Conservation (phyloP, 139 green algal species). For the Dunaliella primolecta region DNA sequence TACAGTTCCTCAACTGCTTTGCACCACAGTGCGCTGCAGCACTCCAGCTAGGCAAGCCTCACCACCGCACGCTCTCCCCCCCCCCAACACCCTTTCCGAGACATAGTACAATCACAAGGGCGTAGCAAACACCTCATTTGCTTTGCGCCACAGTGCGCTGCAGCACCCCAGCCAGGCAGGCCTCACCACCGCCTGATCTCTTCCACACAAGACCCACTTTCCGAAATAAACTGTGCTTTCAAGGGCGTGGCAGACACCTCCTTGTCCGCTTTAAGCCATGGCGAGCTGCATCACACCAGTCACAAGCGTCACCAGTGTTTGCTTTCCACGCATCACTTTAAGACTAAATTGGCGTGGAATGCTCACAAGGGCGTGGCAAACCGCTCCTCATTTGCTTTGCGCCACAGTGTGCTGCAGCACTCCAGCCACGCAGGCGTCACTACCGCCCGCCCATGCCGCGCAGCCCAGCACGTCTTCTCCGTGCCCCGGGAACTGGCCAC, state of each 20-base stretch:
- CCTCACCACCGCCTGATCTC: constrained; percentile 41
- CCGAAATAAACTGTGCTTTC: no score
- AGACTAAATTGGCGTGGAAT: no score
- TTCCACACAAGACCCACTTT: no score
- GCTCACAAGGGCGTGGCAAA: constrained; percentile 31
- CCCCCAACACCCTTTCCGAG: no score
- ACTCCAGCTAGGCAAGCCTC: constrained; percentile 56
- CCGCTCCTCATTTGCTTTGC: constrained; percentile 47
- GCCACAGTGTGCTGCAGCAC: constrained; percentile 62
- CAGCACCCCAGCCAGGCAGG: constrained; percentile 60
- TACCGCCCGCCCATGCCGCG: constrained; percentile 35
- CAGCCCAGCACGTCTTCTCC: constrained; percentile 61
- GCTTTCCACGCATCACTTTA: no score
- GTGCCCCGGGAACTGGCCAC: constrained; percentile 50
- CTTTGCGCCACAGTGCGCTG: constrained; percentile 56
- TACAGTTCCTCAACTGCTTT: constrained; percentile 51
- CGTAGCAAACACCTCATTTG: constrained; percentile 50
- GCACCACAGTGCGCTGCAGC: constrained; percentile 59
- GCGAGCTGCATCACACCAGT: constrained; percentile 56
- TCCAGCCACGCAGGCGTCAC: constrained; percentile 58
- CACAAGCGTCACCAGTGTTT: no score
- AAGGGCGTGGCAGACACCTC: constrained; percentile 45
- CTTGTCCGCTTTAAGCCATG: constrained; percentile 58
- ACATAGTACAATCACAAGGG: no score
- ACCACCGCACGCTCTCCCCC: constrained; percentile 43